Conservation (phyloP, 2,329 filamentous ascomycete genomes). For the Dichotomopilus funicola region DNA sequence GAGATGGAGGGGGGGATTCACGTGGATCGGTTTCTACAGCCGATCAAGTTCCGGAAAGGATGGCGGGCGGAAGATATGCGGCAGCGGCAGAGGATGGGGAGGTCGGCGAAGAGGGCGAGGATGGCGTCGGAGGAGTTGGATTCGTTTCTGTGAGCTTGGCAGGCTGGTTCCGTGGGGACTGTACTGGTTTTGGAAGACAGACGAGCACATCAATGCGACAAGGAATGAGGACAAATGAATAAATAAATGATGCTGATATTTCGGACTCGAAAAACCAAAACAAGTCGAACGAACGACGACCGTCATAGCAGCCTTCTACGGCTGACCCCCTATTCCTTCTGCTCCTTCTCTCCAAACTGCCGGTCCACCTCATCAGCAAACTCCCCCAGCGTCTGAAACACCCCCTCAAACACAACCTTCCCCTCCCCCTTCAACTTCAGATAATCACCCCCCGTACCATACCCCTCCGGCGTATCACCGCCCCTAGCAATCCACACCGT, state of each 20-base stretch:
- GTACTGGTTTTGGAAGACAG: too few relatives aligned
- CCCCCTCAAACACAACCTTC: slow-evolving; percentile 32
- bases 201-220: too few relatives aligned
- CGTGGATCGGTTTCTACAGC: slow-evolving; percentile 59
- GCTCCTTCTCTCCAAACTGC: slow-evolving; percentile 28
- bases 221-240: too few relatives aligned
- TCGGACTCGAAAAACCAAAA: too few relatives aligned
- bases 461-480: slow-evolving; percentile 29
- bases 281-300: too few relatives aligned
- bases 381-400: slow-evolving; percentile 33
- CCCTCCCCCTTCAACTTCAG: slow-evolving; percentile 22
- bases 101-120: slow-evolving; percentile 5
- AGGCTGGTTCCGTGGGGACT: too few relatives aligned
- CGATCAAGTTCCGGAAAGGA: slow-evolving; percentile 43
- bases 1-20: slow-evolving; percentile 59
- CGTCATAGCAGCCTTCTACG: too few relatives aligned
- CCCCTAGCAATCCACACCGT: slow-evolving; percentile 60
- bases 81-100: slow-evolving; percentile 6
- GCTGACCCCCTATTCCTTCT: neutral
- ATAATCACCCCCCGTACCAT: slow-evolving; percentile 20
- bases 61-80: slow-evolving; percentile 38
- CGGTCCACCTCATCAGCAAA: slow-evolving; percentile 36
- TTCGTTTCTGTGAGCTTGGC: neutral
- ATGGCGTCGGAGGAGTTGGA: slow-evolving; percentile 8
- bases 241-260: too few relatives aligned